A percentile compares a stretch with the other conserved stretches of the same genome.
Evolutionary conservation across 1,139 yeast genomes (phyloP).

Genomic region (Geotrichum europaeum): DNA sequence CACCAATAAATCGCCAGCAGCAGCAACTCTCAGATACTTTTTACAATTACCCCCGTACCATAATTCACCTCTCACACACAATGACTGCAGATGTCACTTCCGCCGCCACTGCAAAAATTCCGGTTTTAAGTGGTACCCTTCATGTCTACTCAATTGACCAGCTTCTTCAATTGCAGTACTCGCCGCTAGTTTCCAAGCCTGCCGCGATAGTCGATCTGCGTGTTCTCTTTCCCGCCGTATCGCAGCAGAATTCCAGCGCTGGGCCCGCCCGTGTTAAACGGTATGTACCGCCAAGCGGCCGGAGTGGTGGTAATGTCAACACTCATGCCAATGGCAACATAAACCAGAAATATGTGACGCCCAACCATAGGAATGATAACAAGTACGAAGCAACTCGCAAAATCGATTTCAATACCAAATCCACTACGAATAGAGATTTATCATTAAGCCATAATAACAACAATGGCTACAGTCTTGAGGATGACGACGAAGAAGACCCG

Average conservation of each 20-base stretch:
- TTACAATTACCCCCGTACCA: neutral
- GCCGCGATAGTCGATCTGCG: neutral
- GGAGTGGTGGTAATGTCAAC: neutral
- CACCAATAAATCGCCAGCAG: neutral
- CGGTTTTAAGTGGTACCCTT: neutral
- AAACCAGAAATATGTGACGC: neutral
- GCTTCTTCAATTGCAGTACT: neutral
- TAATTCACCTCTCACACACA: neutral
- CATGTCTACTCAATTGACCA: slow-evolving; percentile 1
- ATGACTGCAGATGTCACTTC: neutral
- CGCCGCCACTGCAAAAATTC: neutral
- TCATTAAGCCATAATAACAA: neutral
- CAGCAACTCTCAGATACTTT: neutral
- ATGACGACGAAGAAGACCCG: slow-evolving; percentile 11
- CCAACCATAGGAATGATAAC: neutral
- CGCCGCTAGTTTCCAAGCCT: neutral
- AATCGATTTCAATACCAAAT: neutral
- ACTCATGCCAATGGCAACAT: neutral
- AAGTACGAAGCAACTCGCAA: neutral
- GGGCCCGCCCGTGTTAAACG: neutral
- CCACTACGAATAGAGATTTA: neutral
- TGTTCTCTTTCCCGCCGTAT: neutral
- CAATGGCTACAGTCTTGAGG: neutral
- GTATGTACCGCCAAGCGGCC: neutral
- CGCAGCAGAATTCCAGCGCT: neutral